Conservation (phyloP, 208 protist species). For the Trypanosoma grayi region DNA sequence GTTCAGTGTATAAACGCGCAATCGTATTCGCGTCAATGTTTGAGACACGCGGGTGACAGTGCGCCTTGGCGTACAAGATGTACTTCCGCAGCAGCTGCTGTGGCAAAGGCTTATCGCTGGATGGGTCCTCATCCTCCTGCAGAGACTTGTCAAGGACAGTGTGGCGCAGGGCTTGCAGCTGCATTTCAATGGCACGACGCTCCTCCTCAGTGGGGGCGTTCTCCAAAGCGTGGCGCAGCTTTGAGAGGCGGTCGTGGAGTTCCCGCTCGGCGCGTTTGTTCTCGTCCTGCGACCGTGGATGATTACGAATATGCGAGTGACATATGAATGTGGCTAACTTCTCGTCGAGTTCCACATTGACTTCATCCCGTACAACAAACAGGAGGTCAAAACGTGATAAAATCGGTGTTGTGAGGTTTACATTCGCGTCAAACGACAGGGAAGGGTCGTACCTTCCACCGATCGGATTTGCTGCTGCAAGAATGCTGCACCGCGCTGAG, state of each 20-base stretch:
- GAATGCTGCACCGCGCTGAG: constrained; percentile 94
- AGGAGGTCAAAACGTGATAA: constrained; percentile 98
- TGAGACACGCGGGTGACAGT: constrained; percentile 90
- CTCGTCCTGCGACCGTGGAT: constrained; percentile 82
- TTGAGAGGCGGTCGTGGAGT: constrained; percentile 52
- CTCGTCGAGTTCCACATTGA: constrained; percentile 95
- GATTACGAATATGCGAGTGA: constrained; percentile 92
- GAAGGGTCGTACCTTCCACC: constrained; percentile 96
- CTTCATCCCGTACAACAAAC: constrained; percentile 95
- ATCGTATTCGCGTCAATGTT: constrained; percentile 95
- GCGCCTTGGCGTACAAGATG: constrained; percentile 95
- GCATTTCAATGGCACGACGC: constrained; percentile 47
- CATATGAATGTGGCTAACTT: constrained; percentile 96
- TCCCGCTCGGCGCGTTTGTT: constrained; percentile 40
- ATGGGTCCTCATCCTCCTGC: constrained; percentile 81
- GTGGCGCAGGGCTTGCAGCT: constrained; percentile 48
- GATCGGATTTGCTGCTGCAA: constrained; percentile 99
- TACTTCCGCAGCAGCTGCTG: constrained; percentile 98
- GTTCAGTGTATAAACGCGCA: constrained; percentile 94
- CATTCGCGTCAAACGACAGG: constrained; percentile 96
- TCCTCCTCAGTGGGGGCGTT: constrained; percentile 67
- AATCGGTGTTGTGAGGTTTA: constrained; percentile 99
- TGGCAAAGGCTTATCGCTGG: constrained; percentile 81
- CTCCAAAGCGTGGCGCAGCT: constrained; percentile 65
- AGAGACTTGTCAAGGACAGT: constrained; percentile 10